Percentiles rank a stretch among this genome's conserved stretches.
Conservation (phyloP, 768 basidiomycete genomes). For the Hericium alpestre region DNA sequence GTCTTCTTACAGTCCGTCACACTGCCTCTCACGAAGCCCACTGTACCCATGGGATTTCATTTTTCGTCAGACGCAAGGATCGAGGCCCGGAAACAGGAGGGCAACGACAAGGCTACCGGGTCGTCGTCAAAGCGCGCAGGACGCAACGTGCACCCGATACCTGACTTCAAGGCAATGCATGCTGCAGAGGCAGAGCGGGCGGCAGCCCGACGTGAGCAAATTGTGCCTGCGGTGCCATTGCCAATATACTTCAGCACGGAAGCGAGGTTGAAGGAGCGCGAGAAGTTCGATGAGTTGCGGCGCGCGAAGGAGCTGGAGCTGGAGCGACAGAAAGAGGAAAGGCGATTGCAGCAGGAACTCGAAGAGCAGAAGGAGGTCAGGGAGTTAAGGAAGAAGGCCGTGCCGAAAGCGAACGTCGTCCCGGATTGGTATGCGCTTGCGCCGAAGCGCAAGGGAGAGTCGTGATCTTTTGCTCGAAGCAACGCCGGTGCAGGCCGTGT, state of each 20-base stretch:
- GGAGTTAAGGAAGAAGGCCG: constrained; percentile 50
- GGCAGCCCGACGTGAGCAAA: constrained; percentile 34
- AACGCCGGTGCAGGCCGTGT: background rate
- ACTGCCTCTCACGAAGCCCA: constrained; percentile 16
- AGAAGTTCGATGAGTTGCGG: constrained; percentile 49
- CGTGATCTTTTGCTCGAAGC: constrained; percentile 3
- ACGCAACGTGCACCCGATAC: constrained; percentile 25
- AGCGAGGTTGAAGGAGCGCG: constrained; percentile 48
- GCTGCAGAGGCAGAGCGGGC: constrained; percentile 31
- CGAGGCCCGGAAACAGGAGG: constrained; percentile 33
- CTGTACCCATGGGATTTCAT: constrained; percentile 37
- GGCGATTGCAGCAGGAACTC: constrained; percentile 34
- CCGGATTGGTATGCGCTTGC: constrained; percentile 70
- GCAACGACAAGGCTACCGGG: constrained; percentile 18
- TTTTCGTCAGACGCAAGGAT: constrained; percentile 41
- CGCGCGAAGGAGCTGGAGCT: constrained; percentile 46
- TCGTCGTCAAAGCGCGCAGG: constrained; percentile 11
- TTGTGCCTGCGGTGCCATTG: constrained; percentile 37
- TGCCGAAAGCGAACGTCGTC: constrained; percentile 61
- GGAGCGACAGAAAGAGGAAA: constrained; percentile 36
- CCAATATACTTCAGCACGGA: constrained; percentile 44
- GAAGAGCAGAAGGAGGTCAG: constrained; percentile 51
- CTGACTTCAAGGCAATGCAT: constrained; percentile 47
- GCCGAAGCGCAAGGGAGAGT: constrained; percentile 35
- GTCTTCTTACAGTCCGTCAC: background rate